Evolutionary conservation across 768 basidiomycete genomes (phyloP).

Genomic region (Suillus cothurnatus): DNA sequence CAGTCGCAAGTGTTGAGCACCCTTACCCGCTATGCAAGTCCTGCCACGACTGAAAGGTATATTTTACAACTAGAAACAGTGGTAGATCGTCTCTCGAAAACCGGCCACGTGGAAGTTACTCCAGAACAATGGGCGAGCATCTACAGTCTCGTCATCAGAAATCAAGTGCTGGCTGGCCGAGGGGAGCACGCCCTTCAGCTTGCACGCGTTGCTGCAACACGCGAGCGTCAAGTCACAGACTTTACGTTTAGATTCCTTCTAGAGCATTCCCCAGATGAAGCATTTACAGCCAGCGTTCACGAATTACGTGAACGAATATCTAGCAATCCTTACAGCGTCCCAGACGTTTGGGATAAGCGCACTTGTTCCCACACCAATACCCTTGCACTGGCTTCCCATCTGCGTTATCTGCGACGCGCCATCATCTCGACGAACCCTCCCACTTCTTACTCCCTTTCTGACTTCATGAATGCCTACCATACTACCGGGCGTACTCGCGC

Average conservation of each 20-base stretch:
- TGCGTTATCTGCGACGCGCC: constrained; percentile 28
- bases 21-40: constrained; percentile 46
- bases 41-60: constrained; percentile 38
- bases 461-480: constrained; percentile 25
- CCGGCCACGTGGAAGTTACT: not conserved
- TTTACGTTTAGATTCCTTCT: constrained; percentile 41
- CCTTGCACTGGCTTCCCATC: constrained; percentile 16
- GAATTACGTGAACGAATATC: not conserved
- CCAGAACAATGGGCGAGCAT: constrained; percentile 13
- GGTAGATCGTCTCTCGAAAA: constrained; percentile 15
- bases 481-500: constrained; percentile 23
- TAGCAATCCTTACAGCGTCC: not conserved
- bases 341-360: constrained; percentile 3
- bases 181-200: constrained; percentile 46
- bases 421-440: constrained; percentile 26
- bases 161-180: constrained; percentile 41
- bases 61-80: constrained; percentile 33
- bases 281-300: constrained; percentile 19
- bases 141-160: constrained; percentile 45
- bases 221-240: constrained; percentile 33
- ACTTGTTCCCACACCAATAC: not conserved
- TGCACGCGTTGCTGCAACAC: constrained; percentile 38
- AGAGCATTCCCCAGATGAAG: constrained; percentile 19
- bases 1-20: constrained; percentile 34
- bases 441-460: constrained; percentile 19